Evolutionary conservation across 768 basidiomycete genomes (phyloP), one percentile per base, ranked within the genome.

Genomic region (Mycena maculata): DNA sequence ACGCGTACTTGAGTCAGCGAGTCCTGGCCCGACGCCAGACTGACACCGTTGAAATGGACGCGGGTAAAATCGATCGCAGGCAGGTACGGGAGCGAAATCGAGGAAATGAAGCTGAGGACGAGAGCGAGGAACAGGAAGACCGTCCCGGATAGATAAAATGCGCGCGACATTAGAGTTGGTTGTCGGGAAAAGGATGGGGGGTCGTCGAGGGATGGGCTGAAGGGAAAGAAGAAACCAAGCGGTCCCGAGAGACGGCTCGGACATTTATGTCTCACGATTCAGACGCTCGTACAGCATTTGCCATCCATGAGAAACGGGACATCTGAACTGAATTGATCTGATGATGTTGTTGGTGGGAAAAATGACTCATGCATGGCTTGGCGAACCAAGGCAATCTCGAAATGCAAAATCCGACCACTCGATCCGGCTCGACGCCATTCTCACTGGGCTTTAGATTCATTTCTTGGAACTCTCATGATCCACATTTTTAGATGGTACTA

Each of bases 21-120:
- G 13, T n/a, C 55, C 13, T 44, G 10, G n/a, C 54, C 45, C 8
- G 28, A 38, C 50, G 41, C 27, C 13, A 50, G 9, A n/a, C 16
- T 39, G 11, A 11, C 2, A 4, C 33, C 15, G 11, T 15, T 11
- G 48, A 68, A 62, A 1, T 42, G 44, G 58, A 65, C 63, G 25
- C 68, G 71, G 7, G 36, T 57, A 30, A 67, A 65, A 47, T 72
- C 71, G 44, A 72, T 30, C 20, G 71, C 65, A 6, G 63, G 59
- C 38, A 72, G 62, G 38, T 64, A 65, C 8, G 71, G 71, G 22
- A 70, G 66, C 22, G 71, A 72, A 54, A 72, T 72, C 4, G 71
- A 72, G 3, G 60, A 41, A 18, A 72, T 48, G 60, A 72, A 67
- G 54, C 62, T 68, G 18, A 72, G 60, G 3, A 70, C 62, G 27